Conservation (phyloP, 2,329 filamentous ascomycete genomes). For the Triangularia verruculosa region DNA sequence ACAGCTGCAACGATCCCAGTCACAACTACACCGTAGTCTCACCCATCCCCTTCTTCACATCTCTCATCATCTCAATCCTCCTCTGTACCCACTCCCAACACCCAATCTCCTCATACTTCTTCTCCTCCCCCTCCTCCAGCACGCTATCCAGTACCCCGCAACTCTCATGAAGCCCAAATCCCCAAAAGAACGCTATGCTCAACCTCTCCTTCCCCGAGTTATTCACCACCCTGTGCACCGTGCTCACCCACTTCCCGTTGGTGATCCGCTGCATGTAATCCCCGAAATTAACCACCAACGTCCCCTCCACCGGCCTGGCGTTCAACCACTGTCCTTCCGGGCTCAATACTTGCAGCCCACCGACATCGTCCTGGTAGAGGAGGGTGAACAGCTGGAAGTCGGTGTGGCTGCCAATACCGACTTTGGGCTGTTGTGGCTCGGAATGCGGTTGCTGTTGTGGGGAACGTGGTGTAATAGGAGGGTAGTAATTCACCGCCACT, state of each 20-base stretch:
- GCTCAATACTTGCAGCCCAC: constrained; percentile 45
- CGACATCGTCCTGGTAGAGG: constrained; percentile 42
- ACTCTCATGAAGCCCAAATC: constrained; percentile 40
- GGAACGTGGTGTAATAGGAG: constrained; percentile 33
- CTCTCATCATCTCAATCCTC: constrained; percentile 34
- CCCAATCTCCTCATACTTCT: constrained; percentile 39
- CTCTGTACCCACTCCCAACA: constrained; percentile 40
- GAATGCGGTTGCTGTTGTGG: constrained; percentile 22
- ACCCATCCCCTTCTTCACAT: background rate
- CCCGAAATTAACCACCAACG: constrained; percentile 51
- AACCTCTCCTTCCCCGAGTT: constrained; percentile 38
- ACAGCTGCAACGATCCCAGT: background rate
- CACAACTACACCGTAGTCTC: background rate
- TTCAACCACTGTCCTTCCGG: constrained; percentile 40
- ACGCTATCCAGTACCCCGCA: constrained; percentile 40
- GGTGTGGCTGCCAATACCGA: constrained; percentile 50
- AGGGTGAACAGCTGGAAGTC: constrained; percentile 53
- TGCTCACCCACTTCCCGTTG: constrained; percentile 48
- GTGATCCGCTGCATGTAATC: constrained; percentile 51
- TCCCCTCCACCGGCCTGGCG: constrained; percentile 39
- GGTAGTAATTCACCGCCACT: constrained; percentile 43
- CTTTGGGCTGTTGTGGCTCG: constrained; percentile 21
- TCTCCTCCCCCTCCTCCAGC: constrained; percentile 33
- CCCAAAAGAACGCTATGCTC: constrained; percentile 48
- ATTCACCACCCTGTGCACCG: constrained; percentile 48